phyloP scores from a whole-genome alignment of 1,284 basidiomycete genomes.

The Moniliophthora roreri region DNA sequence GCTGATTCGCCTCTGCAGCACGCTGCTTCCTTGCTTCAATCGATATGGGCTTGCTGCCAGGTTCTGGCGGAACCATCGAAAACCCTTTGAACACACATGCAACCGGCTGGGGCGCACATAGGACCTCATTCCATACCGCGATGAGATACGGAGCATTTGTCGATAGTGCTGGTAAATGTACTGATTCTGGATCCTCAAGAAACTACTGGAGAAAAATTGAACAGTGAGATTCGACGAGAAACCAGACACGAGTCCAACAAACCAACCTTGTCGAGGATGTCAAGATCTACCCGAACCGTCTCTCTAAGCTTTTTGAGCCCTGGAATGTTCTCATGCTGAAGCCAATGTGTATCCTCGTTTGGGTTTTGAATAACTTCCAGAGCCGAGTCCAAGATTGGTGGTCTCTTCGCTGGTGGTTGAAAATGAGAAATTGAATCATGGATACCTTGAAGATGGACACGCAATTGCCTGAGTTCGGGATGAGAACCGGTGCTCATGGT shows the following conservation, averaged over 20 bases:
- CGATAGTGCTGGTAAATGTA: slow-evolving; percentile 48
- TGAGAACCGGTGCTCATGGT: slow-evolving; percentile 22
- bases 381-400: slow-evolving; percentile 59
- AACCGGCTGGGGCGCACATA: slow-evolving; percentile 57
- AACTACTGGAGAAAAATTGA: slow-evolving; percentile 52
- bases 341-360: slow-evolving; percentile 36
- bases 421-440: slow-evolving; percentile 45
- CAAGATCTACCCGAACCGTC: slow-evolving; percentile 44
- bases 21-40: slow-evolving; percentile 14
- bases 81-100: slow-evolving; percentile 61
- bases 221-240: slow-evolving; percentile 1
- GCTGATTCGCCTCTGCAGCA: slow-evolving; percentile 2
- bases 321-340: slow-evolving; percentile 43
- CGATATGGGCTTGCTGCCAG: slow-evolving; percentile 2
- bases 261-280: slow-evolving; percentile 54
- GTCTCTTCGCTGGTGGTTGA: slow-evolving; percentile 39
- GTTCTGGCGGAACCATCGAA: slow-evolving; percentile 18
- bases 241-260: slow-evolving; percentile 16
- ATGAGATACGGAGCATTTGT: slow-evolving; percentile 77
- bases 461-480: slow-evolving; percentile 38
- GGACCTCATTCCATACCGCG: slow-evolving; percentile 75
- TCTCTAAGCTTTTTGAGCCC: slow-evolving; percentile 52
- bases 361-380: slow-evolving; percentile 29
- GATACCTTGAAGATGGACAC: slow-evolving; percentile 36
- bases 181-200: slow-evolving; percentile 45